Conservation (phyloP, 306 rosid species). For the Fragaria ananassa region DNA sequence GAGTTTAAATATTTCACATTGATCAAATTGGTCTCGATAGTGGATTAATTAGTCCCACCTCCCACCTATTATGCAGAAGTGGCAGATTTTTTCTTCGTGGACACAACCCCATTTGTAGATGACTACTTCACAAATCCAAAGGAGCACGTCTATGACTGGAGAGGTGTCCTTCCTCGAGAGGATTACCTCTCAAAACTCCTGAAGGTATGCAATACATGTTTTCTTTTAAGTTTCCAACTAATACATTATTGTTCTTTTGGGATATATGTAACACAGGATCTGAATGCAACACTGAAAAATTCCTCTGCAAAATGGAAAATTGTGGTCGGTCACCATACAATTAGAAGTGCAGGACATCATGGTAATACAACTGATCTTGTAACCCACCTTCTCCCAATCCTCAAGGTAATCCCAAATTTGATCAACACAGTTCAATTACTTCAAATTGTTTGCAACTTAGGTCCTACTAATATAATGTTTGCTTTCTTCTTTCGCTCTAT, state of each 20-base stretch:
- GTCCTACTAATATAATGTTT: neutral
- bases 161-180: slow-evolving; percentile 45
- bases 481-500: slow-evolving; percentile 12
- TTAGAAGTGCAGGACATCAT: slow-evolving; percentile 64
- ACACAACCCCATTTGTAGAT: slow-evolving; percentile 69
- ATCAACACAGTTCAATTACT: neutral
- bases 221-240: too few species aligned
- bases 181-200: neutral
- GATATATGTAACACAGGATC: slow-evolving; percentile 8
- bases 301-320: slow-evolving; percentile 76
- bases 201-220: neutral
- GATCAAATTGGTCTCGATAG: too few species aligned
- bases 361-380: slow-evolving; percentile 60
- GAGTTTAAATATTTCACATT: too few species aligned
- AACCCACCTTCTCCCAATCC: slow-evolving; percentile 61
- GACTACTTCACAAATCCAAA: slow-evolving; percentile 46
- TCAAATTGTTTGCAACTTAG: neutral
- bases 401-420: slow-evolving; percentile 34
- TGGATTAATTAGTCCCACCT: too few species aligned
- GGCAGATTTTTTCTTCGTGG: slow-evolving; percentile 67
- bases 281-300: slow-evolving; percentile 32
- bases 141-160: slow-evolving; percentile 61
- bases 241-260: neutral
- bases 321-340: slow-evolving; percentile 83
- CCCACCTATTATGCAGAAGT: too few species aligned